Base-by-base conservation (phyloP, 495 filamentous ascomycete genomes). In the Cenococcum geophilum region DNA sequence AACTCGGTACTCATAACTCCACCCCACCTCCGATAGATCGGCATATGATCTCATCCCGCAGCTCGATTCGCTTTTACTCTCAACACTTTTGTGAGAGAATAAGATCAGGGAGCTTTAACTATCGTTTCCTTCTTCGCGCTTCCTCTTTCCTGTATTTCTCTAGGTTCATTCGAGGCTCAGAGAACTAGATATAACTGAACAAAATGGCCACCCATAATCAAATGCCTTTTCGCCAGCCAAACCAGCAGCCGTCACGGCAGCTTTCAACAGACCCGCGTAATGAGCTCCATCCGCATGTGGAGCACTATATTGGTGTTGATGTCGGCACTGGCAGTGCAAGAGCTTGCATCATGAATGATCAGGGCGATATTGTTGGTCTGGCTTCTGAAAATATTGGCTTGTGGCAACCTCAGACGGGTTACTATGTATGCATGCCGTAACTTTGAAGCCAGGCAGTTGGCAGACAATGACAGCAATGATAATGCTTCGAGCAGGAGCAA, bases 241-340 rank as follows among this genome's bases (percentile, higher is more conserved):
- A 45, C 20, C 42, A 43, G 58, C 71, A 75, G 55, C 70, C 68
- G 34, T 82, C 80, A 35, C 77, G 79, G 27, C 80, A 83, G 62
- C 76, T 82, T 64, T 82, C 80, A 0, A 76, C 66, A 27, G 82
- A 85, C 66, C 76, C 76, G 20, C 79, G 80, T 52, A 80, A 85
- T 63, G 79, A 84, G 43, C 67, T 83, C 25, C 74, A 77, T 47
- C 75, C 80, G 16, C 76, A 82, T 27, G 68, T 77, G 57, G 82
- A 85, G 55, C 81, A 86, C 67, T 97, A 88, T 73, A 91, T 97
- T 68, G 92, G 92, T 47, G 89, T 97, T 58, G 93, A 98, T 72
- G 93, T 97, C 56, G 93, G 93, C 49, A 98, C 93, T 6, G 92
- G 93, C 50, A 96, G 91, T 70, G 91, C 92, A 20, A 82, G 93